phyloP scores from a whole-genome alignment of 176 grass and related monocot genomes.

The Cenchrus purpureus region DNA sequence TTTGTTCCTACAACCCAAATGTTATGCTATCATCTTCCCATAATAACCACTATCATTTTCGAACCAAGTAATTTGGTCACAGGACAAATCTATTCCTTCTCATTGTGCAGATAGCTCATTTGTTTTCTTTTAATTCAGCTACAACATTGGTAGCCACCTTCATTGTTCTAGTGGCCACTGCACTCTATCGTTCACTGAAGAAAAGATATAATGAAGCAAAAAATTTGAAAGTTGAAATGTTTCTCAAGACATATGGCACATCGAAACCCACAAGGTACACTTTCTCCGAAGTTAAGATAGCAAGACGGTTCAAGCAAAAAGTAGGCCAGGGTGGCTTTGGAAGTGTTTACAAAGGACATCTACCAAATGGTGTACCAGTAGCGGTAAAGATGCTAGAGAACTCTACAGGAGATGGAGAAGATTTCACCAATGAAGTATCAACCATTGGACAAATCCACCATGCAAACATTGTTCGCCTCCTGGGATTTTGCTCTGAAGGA shows the following conservation, averaged over 20 bases:
- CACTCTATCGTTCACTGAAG: slow-evolving; percentile 37
- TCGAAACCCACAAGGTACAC: slow-evolving; percentile 66
- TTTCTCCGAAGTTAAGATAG: slow-evolving; percentile 56
- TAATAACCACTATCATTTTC: neutral
- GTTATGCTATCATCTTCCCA: neutral
- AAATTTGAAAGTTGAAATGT: slow-evolving; percentile 63
- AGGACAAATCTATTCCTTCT: neutral
- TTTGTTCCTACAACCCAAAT: neutral
- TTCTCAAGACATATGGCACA: slow-evolving; percentile 61
- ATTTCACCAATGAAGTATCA: slow-evolving; percentile 78
- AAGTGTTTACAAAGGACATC: slow-evolving; percentile 42
- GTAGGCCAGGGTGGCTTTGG: slow-evolving; percentile 63
- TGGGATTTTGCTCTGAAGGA: slow-evolving; percentile 57
- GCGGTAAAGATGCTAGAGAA: slow-evolving; percentile 73
- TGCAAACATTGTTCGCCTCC: slow-evolving; percentile 57
- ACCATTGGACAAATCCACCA: slow-evolving; percentile 70
- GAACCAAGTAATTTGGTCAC: neutral
- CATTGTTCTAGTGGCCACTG: neutral
- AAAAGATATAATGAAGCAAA: slow-evolving; percentile 41
- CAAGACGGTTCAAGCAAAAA: slow-evolving; percentile 46
- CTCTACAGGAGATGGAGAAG: slow-evolving; percentile 50
- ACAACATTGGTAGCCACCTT: slow-evolving; percentile 17
- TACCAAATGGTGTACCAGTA: slow-evolving; percentile 58
- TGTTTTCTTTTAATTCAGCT: slow-evolving; percentile 15
- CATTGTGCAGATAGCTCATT: neutral